A percentile compares a stretch with the other conserved stretches of the same genome.
phyloP scores from a whole-genome alignment of 192 early-diverging fungal genomes.

The Podila minutissima region DNA sequence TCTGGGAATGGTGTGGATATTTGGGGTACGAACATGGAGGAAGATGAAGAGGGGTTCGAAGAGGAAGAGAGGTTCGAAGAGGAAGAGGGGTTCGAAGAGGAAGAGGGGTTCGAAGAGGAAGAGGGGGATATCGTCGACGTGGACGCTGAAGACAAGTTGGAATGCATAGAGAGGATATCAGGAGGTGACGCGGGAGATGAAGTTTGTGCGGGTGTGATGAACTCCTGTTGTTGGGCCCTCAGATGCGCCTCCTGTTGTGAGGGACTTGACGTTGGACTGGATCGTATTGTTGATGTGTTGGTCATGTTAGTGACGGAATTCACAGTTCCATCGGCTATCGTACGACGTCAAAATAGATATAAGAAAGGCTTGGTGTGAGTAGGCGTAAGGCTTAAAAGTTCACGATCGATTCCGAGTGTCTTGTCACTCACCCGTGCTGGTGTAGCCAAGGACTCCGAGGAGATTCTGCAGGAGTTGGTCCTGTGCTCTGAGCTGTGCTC shows the following conservation, averaged over 20 bases:
- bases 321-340: background rate
- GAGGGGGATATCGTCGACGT: slow-evolving; percentile 4
- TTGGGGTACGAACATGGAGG: slow-evolving; percentile 29
- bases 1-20: slow-evolving; percentile 19
- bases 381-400: background rate
- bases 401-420: background rate
- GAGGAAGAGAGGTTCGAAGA: background rate
- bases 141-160: slow-evolving; percentile 2
- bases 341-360: background rate
- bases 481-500: slow-evolving; percentile 57
- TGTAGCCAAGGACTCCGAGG: slow-evolving; percentile 46
- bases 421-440: slow-evolving; percentile 41
- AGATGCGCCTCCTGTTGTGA: slow-evolving; percentile 8
- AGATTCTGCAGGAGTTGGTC: slow-evolving; percentile 59
- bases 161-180: slow-evolving; percentile 14
- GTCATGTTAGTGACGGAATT: no score
- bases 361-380: background rate
- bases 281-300: slow-evolving; percentile 14
- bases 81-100: slow-evolving; percentile 3
- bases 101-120: slow-evolving; percentile 2
- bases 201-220: slow-evolving; percentile 8
- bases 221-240: background rate
- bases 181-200: slow-evolving; percentile 31
- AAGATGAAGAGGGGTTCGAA: slow-evolving; percentile 11
- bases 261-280: slow-evolving; percentile 1